A percentile compares a stretch with the other conserved stretches of the same genome.
These are phyloP conservation scores for Micractinium conductrix DNA, from an alignment of 139 green algal species.

Conservation along the genomic window DNA sequence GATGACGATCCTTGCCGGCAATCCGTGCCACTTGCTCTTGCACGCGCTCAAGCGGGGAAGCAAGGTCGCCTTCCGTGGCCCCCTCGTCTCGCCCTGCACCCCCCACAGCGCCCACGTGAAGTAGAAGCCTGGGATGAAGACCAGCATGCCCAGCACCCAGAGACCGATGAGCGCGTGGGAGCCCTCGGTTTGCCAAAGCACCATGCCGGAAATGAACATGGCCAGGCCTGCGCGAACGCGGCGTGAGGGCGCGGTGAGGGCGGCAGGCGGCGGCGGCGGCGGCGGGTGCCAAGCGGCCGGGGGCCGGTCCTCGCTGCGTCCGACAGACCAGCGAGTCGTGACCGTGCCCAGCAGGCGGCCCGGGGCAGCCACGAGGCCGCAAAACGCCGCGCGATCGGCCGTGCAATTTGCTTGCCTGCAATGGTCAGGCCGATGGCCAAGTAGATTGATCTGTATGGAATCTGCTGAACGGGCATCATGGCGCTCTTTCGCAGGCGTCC, in stretches of 20 bases:
- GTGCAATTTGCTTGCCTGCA: neutral
- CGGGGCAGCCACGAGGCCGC: too few species aligned
- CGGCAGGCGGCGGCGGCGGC: neutral
- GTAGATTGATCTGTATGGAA: slow-evolving; percentile 8
- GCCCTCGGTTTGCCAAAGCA: slow-evolving; percentile 46
- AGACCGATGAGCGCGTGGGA: slow-evolving; percentile 40
- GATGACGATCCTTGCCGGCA: too few species aligned
- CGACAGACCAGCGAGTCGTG: neutral
- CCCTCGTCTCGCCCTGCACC: too few species aligned
- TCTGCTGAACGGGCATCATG: slow-evolving; percentile 21
- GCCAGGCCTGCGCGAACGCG: slow-evolving; percentile 26
- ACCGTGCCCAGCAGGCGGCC: neutral
- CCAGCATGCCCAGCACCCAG: slow-evolving; percentile 40
- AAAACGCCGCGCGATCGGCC: too few species aligned
- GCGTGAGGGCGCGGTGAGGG: neutral
- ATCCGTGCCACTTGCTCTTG: too few species aligned
- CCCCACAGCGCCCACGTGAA: slow-evolving; percentile 31
- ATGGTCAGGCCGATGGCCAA: slow-evolving; percentile 21
- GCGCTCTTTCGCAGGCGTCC: too few species aligned
- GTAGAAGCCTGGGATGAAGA: slow-evolving; percentile 50
- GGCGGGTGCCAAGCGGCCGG: neutral
- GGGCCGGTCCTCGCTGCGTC: too few species aligned
- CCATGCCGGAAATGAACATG: slow-evolving; percentile 46
- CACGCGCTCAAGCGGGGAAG: too few species aligned
- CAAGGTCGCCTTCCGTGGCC: too few species aligned